Conservation (phyloP, 805 yeast genomes). For the Ogataea wickerhamii region DNA sequence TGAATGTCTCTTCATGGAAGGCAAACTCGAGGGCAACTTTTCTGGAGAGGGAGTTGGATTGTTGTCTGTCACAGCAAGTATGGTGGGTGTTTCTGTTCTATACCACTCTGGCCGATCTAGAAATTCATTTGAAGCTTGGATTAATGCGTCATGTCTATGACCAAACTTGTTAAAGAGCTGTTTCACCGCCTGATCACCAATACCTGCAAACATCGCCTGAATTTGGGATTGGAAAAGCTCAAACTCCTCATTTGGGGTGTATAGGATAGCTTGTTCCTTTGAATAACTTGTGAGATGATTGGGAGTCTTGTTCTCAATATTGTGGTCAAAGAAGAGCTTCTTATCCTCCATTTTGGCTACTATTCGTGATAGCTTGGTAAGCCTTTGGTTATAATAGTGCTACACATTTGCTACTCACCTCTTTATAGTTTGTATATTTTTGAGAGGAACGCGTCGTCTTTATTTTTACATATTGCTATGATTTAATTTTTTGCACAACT, state of each 20-base stretch:
- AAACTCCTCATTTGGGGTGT: constrained; percentile 15
- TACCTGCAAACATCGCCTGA: constrained; percentile 34
- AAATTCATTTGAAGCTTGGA: constrained; percentile 39
- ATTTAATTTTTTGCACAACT: too few relatives aligned
- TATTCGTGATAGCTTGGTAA: too few relatives aligned
- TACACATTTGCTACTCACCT: too few relatives aligned
- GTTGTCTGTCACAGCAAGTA: too few relatives aligned
- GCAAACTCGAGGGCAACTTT: neutral
- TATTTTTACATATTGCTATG: too few relatives aligned
- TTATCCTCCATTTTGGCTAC: constrained; percentile 10
- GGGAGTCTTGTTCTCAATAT: neutral
- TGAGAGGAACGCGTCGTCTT: too few relatives aligned
- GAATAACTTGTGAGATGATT: neutral
- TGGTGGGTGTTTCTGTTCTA: neutral
- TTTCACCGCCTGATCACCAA: constrained; percentile 21
- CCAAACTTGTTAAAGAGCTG: constrained; percentile 29
- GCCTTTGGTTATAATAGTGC: too few relatives aligned
- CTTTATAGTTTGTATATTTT: too few relatives aligned
- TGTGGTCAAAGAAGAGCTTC: constrained; percentile 16
- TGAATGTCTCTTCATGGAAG: too few relatives aligned
- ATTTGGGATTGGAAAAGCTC: constrained; percentile 31
- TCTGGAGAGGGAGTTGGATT: neutral
- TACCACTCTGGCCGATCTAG: constrained; percentile 30
- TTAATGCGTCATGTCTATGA: constrained; percentile 26
- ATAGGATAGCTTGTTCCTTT: neutral